Base-by-base conservation (phyloP, 2,329 filamentous ascomycete genomes). In the Aspergillus novoparasiticus region DNA sequence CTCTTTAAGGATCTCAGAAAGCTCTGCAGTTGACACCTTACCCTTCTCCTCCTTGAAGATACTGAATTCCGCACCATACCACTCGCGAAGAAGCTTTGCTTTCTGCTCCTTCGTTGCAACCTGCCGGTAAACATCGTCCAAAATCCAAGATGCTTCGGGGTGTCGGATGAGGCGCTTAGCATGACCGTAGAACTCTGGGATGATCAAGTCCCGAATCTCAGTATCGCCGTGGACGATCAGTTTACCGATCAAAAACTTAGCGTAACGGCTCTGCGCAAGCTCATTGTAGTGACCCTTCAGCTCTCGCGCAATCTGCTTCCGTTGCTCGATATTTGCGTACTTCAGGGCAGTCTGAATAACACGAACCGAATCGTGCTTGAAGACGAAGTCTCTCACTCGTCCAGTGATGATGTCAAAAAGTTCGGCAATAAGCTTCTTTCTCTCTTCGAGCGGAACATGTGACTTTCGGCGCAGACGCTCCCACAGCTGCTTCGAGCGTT, bases 321-420 rank as follows among this genome's bases (percentile, higher is more conserved):
- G 87, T 80, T 97, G 94, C 64, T 91, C 90, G 60, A 88, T 84
- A 53, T 90, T 96, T 55, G 93, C 91, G 80, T 99, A 99, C 80
- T 99, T 99, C 80, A 99, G 87, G 43, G 94, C 95, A 14, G 94
- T 97, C 81, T 99, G 95, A 30, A 99, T 91, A 48, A 97, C 93
- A 70, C 95, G 88, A n/a, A 97, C 94, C 41, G 93, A 92, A 76
- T 99, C 95, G 78, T 99, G 95, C 86, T 99, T 99, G 81, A 99
- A 91, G 23, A 97, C 94, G 70, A 98, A 97, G 66, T 98, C 95
- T 79, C 92, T 93, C 72, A 98, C 91, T 62, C 91, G 88, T 59
- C 94, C 94, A 28, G 92, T 95, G 72, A 97, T 91, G 73, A 99
- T 96, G 62, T 86, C 85, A 78, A 96, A 98, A 30, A 99, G 86